Conservation (phyloP, 306 rosid genomes). For the Pyrus bretschneideri region DNA sequence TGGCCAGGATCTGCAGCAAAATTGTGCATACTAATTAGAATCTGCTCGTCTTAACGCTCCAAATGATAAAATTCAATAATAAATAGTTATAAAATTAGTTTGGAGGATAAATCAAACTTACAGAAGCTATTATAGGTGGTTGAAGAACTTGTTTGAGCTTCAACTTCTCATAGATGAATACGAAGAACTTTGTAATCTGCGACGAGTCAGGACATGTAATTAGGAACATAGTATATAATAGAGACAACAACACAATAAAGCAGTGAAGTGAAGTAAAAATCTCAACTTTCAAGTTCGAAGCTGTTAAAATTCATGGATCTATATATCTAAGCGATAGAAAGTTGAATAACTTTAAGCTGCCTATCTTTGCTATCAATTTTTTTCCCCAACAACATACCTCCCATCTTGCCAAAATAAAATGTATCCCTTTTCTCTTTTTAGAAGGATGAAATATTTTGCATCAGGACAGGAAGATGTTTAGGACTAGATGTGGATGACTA, state of each 20-base stretch:
- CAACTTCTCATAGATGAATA: constrained; percentile 58
- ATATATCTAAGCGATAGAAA: background rate
- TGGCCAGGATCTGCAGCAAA: constrained; percentile 75
- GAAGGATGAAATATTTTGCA: background rate
- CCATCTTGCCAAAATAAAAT: background rate
- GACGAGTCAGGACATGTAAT: constrained; percentile 16
- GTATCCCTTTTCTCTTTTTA: background rate
- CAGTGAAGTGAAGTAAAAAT: background rate
- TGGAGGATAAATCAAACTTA: constrained; percentile 34
- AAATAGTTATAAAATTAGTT: background rate
- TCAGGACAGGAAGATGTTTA: background rate
- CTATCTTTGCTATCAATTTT: background rate
- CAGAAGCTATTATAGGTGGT: constrained; percentile 96
- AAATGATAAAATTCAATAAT: background rate
- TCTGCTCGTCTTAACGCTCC: background rate
- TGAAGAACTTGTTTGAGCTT: constrained; percentile 89
- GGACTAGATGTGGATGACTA: background rate
- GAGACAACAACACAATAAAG: background rate
- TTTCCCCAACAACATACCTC: background rate
- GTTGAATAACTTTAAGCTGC: background rate
- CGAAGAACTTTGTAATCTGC: constrained; percentile 48
- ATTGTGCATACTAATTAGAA: constrained; percentile 7
- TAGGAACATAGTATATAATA: background rate
- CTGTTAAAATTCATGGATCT: background rate
- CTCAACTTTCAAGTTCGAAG: background rate